Conservation (phyloP, 2,329 filamentous ascomycete species). For the Allantophomopsis lycopodina region DNA sequence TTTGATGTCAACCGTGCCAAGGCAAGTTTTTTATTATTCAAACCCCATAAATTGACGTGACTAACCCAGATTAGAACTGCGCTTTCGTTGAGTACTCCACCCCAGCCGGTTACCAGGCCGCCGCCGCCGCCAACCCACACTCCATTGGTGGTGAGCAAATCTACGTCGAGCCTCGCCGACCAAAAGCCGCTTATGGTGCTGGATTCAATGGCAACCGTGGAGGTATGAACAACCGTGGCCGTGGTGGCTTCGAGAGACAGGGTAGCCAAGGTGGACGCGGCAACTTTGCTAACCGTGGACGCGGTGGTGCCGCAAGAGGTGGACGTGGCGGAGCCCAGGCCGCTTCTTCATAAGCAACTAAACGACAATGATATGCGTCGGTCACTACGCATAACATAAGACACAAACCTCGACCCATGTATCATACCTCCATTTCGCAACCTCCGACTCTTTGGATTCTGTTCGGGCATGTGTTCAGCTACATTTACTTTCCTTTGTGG, state of each 20-base stretch:
- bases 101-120: conserved; percentile 67
- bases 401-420: not conserved
- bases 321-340: conserved; percentile 33
- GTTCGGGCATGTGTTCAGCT: not conserved
- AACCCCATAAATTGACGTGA: conserved; percentile 1
- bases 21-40: conserved; percentile 35
- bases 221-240: conserved; percentile 45
- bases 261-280: conserved; percentile 12
- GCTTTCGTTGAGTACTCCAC: conserved; percentile 92
- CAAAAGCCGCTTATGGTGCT: conserved; percentile 60
- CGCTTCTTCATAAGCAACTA: conserved; percentile 8
- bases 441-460: not conserved
- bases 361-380: not conserved
- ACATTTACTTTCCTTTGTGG: not conserved
- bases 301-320: conserved; percentile 44
- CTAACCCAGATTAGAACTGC: conserved; percentile 54
- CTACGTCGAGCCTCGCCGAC: conserved; percentile 76
- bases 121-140: conserved; percentile 75
- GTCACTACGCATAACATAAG: not conserved
- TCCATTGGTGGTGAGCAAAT: conserved; percentile 71
- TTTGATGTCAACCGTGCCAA: conserved; percentile 74
- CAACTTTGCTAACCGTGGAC: conserved; percentile 42
- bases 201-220: conserved; percentile 50
- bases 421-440: not conserved
- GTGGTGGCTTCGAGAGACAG: conserved; percentile 49